Conservation (phyloP, 2,329 filamentous ascomycete genomes). For the Phialophora chinensis region DNA sequence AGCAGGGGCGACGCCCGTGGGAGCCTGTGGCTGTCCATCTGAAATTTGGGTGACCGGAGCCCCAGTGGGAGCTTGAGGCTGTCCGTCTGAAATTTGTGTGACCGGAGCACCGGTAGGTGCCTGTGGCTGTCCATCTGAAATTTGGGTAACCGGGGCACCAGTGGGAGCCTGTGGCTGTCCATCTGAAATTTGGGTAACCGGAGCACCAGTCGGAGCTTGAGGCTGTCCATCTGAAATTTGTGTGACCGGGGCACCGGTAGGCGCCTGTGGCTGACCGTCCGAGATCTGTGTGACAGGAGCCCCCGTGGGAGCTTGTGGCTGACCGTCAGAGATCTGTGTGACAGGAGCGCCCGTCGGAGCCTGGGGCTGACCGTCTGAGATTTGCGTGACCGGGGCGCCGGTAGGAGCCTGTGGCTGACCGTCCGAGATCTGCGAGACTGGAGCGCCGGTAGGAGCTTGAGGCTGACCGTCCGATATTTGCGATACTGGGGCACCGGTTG, state of each 20-base stretch:
- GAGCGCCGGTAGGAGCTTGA: constrained; percentile 42
- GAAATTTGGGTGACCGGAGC: constrained; percentile 29
- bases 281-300: background rate
- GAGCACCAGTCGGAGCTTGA: background rate
- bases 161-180: background rate
- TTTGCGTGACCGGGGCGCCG: background rate
- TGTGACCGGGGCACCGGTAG: background rate
- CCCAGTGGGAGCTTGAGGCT: constrained; percentile 43
- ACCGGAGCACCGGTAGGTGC: constrained; percentile 29
- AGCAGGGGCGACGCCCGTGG: constrained; percentile 32
- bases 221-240: background rate
- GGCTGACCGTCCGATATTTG: constrained; percentile 38
- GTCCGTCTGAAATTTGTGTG: constrained; percentile 32
- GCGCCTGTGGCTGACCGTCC: constrained; percentile 15
- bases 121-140: constrained; percentile 16
- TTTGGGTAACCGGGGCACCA: constrained; percentile 17
- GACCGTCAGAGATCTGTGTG: background rate
- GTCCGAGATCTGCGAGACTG: constrained; percentile 14
- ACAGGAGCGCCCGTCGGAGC: background rate
- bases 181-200: background rate
- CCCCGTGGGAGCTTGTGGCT: background rate
- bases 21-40: constrained; percentile 42
- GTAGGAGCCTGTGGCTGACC: background rate
- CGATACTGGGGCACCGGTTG: background rate
- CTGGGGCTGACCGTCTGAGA: constrained; percentile 16